phyloP scores from a whole-genome alignment of 1,284 basidiomycete species.

The Coniferiporia sulphurascens region DNA sequence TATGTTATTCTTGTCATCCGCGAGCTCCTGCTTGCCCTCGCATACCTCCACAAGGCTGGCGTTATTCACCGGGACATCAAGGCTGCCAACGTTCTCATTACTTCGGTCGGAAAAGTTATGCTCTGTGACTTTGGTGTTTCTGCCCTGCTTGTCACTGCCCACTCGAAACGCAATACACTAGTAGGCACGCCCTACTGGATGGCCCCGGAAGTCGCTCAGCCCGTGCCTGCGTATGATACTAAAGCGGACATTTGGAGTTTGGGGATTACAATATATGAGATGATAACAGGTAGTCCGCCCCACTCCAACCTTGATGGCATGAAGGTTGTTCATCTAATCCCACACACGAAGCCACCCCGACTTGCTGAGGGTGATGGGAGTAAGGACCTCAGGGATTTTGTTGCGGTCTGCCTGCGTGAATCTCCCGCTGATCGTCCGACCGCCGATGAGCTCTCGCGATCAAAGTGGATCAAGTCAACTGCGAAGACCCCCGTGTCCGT shows the following conservation, averaged over 20 bases:
- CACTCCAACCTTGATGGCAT: slow-evolving; percentile 79
- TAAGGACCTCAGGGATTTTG: slow-evolving; percentile 87
- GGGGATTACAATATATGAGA: slow-evolving; percentile 93
- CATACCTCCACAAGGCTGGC: slow-evolving; percentile 88
- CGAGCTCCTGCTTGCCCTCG: slow-evolving; percentile 83
- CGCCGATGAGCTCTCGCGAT: slow-evolving; percentile 86
- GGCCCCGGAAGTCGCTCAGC: slow-evolving; percentile 95
- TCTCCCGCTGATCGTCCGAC: slow-evolving; percentile 77
- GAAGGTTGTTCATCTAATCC: slow-evolving; percentile 89
- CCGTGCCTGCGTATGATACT: slow-evolving; percentile 84
- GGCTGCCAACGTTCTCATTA: slow-evolving; percentile 92
- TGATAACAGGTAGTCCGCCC: slow-evolving; percentile 92
- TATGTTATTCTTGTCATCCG: slow-evolving; percentile 86
- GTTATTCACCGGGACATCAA: slow-evolving; percentile 98
- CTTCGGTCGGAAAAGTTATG: slow-evolving; percentile 82
- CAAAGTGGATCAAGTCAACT: slow-evolving; percentile 88
- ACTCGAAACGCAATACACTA: slow-evolving; percentile 90
- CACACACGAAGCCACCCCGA: slow-evolving; percentile 80
- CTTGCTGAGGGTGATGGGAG: slow-evolving; percentile 76
- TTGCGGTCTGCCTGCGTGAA: slow-evolving; percentile 82
- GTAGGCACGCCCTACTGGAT: slow-evolving; percentile 99
- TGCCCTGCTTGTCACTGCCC: slow-evolving; percentile 81
- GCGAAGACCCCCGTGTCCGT: slow-evolving; percentile 65
- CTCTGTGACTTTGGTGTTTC: slow-evolving; percentile 98
- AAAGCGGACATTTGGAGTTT: slow-evolving; percentile 97